Base-by-base conservation (phyloP, 371 early-diverging fungal species). In the Catenaria anguillulae region DNA sequence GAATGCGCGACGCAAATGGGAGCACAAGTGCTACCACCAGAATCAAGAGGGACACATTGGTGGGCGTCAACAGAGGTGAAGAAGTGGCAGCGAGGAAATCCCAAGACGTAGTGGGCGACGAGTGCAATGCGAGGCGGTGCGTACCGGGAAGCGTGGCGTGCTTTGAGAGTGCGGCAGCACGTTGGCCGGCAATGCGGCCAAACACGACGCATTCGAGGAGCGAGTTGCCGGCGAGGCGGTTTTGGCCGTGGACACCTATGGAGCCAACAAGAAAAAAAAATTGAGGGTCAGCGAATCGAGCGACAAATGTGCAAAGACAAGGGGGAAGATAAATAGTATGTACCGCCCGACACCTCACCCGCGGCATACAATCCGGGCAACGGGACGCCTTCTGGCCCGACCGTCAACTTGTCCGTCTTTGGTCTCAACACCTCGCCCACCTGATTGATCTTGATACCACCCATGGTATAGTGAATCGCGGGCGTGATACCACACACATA, bases 171-270 rank as follows among this genome's bases (percentile, higher is more conserved):
- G 40, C 42, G 13, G 78, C 77, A 12, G 85, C 80, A 40, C 70
- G 70, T 24, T 64, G 62, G 55, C 94, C 95, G 48, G 95, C 92
- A 43, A 90, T 90, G 68, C 97, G 87, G 60, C 97, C 97, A 79
- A 86, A 96, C 60, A 96, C 97, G 29, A 92, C 94, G 70, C 97
- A 96, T 60, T 90, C 95, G 59, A 94, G 78, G 45, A 97, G 79
- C n/a, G 95, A 95, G 76, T 91, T 92, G 67, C 95, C 97, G 63
- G 93, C 97, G n/a, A 97, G 80, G 67, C 97, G 90, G 82, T 94
- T 95, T 63, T 92, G 93, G 62, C 97, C 97, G 76, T 97, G 97
- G 35, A 97, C 97, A 55, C 77, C 40, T 40, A 48, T 77, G 74
- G 64, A 73, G 74, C 55, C 13, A 21, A 21, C 13, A 17, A 17